Evolutionary conservation across 139 green algal species (phyloP), one percentile per base, ranked within the genome.

Genomic region (Volvox africanus): DNA sequence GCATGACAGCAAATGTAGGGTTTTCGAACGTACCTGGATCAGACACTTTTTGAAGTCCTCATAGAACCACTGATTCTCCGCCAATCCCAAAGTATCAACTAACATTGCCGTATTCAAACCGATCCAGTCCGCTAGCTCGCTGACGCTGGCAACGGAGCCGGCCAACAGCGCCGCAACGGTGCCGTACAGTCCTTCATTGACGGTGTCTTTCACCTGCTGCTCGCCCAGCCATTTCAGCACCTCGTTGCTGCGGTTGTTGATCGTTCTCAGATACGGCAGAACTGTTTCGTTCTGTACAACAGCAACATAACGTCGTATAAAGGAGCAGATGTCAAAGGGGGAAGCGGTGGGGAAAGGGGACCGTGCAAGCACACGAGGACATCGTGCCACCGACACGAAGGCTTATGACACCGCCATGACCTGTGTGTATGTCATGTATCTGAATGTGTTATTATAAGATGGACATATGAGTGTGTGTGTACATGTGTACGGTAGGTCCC

Each of bases 41-140:
- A 93, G 78, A 85, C 91, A 93, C 16, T 68, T 13, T 28, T 80
- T 80, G 88, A 80, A 92, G 18, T 35, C 28, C 33, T 87, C 88
- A 12, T 67, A 75, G 79, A 32, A 75, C 55, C 61, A 92, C 6
- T 61, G 2, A 35, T 36, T 28, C 21, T 83, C 37, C 44, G 24
- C 30, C 30, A 88, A 33, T 0, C 65, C 88, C 37, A 92, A 65
- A 3, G 79, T 80, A 26, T 88, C 88, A 21, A 92, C 18, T 44
- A 92, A 11, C 79, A 92, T 18, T 26, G 88, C 36, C 0, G 88
- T 92, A 67, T 65, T 92, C 32, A 92, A n/a, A 24, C 79, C 80
- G 30, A 88, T 35, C 32, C 3, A 30, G 36, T 88, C 79, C 1
- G 79, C 88, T 17, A 28, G 61, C 76, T 91, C 61, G 5, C 11